Conservation (phyloP, 2,329 filamentous ascomycete species). For the Pseudocercospora musae region DNA sequence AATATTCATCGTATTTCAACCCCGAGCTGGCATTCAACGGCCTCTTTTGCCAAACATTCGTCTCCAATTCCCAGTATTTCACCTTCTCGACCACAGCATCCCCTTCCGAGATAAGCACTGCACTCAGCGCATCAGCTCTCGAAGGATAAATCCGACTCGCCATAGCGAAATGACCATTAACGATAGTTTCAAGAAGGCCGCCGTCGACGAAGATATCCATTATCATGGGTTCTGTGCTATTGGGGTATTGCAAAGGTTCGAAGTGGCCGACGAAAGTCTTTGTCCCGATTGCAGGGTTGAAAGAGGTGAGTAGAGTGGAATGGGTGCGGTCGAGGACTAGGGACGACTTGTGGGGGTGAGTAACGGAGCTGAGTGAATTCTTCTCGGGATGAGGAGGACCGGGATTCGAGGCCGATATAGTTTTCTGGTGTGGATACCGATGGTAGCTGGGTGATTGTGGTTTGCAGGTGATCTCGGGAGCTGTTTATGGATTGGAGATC, state of each 20-base stretch:
- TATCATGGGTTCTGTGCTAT: conserved; percentile 35
- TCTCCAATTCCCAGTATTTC: conserved; percentile 9
- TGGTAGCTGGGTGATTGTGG: conserved; percentile 31
- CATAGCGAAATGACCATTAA: conserved; percentile 39
- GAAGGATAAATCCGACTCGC: conserved; percentile 44
- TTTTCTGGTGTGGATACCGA: conserved; percentile 28
- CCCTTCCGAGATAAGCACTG: neutral
- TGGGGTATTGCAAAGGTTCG: conserved; percentile 38
- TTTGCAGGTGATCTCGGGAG: conserved; percentile 39
- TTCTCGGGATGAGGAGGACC: conserved; percentile 38
- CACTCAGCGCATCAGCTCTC: conserved; percentile 4
- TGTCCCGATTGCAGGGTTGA: conserved; percentile 35
- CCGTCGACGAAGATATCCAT: conserved; percentile 46
- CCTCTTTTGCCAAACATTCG: conserved; percentile 3
- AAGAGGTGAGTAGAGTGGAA: conserved; percentile 37
- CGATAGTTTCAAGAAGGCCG: conserved; percentile 43
- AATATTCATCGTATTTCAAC: conserved; percentile 17
- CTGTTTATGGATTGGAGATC: conserved; percentile 27
- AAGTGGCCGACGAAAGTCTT: conserved; percentile 42
- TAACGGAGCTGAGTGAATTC: conserved; percentile 44
- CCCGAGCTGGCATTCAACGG: conserved; percentile 3
- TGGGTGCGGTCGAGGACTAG: conserved; percentile 42
- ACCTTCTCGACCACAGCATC: neutral
- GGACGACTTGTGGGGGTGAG: conserved; percentile 40
- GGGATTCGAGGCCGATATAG: conserved; percentile 40